Evolutionary conservation across 345 rosid species (phyloP), one percentile per base, ranked within the genome.

Genomic region (Aethionema arabicum): DNA sequence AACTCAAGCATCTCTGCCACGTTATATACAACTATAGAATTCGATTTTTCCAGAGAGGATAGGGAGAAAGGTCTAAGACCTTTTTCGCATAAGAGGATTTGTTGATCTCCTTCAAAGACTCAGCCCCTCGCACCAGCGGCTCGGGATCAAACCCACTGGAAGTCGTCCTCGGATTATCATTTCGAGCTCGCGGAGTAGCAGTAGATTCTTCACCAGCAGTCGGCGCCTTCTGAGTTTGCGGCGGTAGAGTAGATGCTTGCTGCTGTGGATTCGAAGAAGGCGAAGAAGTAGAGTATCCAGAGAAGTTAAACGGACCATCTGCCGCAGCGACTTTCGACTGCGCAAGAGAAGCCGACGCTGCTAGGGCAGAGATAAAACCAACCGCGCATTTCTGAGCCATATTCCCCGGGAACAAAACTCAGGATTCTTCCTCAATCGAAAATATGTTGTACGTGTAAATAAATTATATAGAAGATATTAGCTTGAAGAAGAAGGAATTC

Each of bases 71-170:
- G 15, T 40, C 5, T 6, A 10, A 56, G 11, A 87, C 99, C 92
- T 90, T 82, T 80, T 93, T 90, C 32, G 91, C 85, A 66, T 88
- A 73, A 62, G 87, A 49, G 38, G 96, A 90, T 11, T 63, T 62
- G 54, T 67, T 76, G 67, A 95, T 95, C 73, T 86, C 88, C 56
- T 67, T 76, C 80, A 90, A 74, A 27, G 91, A 87, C 72, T 82
- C 68, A 30, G 89, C 99, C 5, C 97, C 97, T 16, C 87, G 81
- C 78, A 90, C 99, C 50, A 93, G 72, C 5, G 99, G 87, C 82
- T 85, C 87, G 0, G 97, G 99, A 68, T 93, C 95, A 50, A 93
- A 90, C 11, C 99, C 99, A 32, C 88, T 77, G 0, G 97, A 85
- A 4, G 83, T 75, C 4, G 98, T 92, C 78, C 95, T 77, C 7